Conservation (phyloP, 495 filamentous ascomycete species). For the Penicillium roqueforti region DNA sequence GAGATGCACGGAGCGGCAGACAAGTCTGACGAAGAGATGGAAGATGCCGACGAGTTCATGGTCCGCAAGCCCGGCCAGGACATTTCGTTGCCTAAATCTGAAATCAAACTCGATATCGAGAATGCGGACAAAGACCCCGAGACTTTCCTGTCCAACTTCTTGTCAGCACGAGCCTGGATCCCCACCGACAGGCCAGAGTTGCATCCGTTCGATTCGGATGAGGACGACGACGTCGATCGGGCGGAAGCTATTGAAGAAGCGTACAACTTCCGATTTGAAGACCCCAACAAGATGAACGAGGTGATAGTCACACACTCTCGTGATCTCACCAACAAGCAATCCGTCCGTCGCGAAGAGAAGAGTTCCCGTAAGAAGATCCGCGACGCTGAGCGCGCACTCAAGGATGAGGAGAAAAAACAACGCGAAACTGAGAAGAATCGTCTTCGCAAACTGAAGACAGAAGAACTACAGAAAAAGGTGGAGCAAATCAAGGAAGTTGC, state of each 20-base stretch:
- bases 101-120: constrained; percentile 58
- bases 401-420: constrained; percentile 71
- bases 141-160: constrained; percentile 81
- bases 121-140: constrained; percentile 88
- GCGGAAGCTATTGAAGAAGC: constrained; percentile 87
- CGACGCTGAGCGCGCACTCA: constrained; percentile 69
- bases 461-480: constrained; percentile 80
- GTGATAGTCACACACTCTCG: constrained; percentile 80
- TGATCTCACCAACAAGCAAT: constrained; percentile 72
- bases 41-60: constrained; percentile 72
- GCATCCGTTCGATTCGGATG: constrained; percentile 85
- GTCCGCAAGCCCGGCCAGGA: constrained; percentile 44
- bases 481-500: constrained; percentile 81
- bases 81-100: constrained; percentile 42
- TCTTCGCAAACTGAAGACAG: constrained; percentile 78
- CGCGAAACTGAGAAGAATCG: constrained; percentile 77
- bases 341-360: constrained; percentile 77
- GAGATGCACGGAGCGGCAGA: constrained; percentile 68
- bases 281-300: constrained; percentile 79
- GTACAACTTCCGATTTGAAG: constrained; percentile 97
- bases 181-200: constrained; percentile 55
- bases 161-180: constrained; percentile 85
- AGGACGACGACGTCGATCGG: constrained; percentile 73
- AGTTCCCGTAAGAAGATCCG: constrained; percentile 70
- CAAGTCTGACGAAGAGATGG: constrained; percentile 47